Evolutionary conservation across 805 yeast genomes (phyloP).

Genomic region (Candida insectorum): DNA sequence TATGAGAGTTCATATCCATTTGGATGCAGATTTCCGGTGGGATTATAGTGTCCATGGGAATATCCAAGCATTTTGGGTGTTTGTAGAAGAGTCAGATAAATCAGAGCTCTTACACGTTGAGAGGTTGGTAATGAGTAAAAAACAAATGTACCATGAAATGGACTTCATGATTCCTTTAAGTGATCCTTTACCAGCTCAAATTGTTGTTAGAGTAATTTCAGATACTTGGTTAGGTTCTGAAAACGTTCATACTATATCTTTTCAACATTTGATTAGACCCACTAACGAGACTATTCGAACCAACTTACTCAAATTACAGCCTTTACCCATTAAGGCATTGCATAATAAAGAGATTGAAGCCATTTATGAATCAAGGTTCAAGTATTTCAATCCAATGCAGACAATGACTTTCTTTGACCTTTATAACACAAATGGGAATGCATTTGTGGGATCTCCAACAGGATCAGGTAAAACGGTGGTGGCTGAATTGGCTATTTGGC

Average conservation of each 20-base stretch:
- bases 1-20: conserved; percentile 68
- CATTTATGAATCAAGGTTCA: conserved; percentile 66
- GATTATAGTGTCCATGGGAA: conserved; percentile 77
- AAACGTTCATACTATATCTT: conserved; percentile 69
- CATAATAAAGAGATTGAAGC: conserved; percentile 64
- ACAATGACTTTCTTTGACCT: conserved; percentile 92
- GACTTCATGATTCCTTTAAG: conserved; percentile 91
- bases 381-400: conserved; percentile 96
- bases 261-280: conserved; percentile 87
- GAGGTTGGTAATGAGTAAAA: conserved; percentile 64
- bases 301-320: conserved; percentile 72
- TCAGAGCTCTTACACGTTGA: conserved; percentile 78
- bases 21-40: conserved; percentile 84
- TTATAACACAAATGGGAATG: conserved; percentile 74
- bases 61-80: conserved; percentile 86
- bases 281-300: conserved; percentile 85
- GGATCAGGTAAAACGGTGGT: conserved; percentile 98
- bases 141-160: conserved; percentile 63
- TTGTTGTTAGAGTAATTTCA: conserved; percentile 72
- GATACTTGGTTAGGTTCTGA: conserved; percentile 92
- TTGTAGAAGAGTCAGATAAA: conserved; percentile 82
- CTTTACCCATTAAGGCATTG: conserved; percentile 79
- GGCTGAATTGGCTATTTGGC: conserved; percentile 96
- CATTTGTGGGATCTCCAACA: conserved; percentile 95
- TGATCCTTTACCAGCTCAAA: conserved; percentile 88